Base-by-base conservation (phyloP, 805 yeast genomes). In the Wickerhamiella brachini region DNA sequence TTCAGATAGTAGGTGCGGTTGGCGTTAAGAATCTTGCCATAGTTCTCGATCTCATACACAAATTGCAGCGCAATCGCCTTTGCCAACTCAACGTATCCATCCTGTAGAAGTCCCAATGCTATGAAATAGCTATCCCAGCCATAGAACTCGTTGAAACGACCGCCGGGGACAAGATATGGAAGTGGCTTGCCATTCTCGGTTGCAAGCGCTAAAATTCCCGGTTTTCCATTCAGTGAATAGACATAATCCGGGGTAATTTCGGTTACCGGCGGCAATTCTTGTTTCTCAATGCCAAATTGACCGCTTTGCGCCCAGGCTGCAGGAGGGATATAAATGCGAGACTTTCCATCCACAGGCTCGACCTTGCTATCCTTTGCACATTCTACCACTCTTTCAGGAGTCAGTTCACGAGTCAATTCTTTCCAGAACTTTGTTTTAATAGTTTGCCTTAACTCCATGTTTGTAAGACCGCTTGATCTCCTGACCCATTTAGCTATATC, bases 121-220 rank as follows among this genome's bases (percentile, higher is more conserved):
- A 83, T 88, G 83, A 93, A 85, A 63, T 93, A 90, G 1, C 96
- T 87, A 65, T 90, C 98, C 98, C 98, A 90, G 15, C 97, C 98
- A 62, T 93, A 90, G 53, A 88, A 75, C 68, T 90, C 98, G 68
- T 93, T 93, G 68, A 90, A 90, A 56, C 98, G 73, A 21, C 98
- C 97, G 17, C 98, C 98, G 1, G 98, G 98, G 22, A 90, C 97
- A 17, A 86, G 84, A 65, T 90, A 90, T 0, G 95, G 95, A 60
- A 76, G 80, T 20, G 88, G 86, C 17, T 62, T 63, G 42, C 77
- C 76, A 51, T 79, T 77, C 1, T 74, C 67, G 2, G 68, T 60
- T 1, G 90, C 95, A 41, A 90, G 71, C 0, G 95, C 84, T 53
- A 90, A 72, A 49, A 90, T 71, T 0, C 98, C 98, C 0, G 97